Percentiles rank a stretch among this genome's conserved stretches.
Conservation (phyloP, 2,329 filamentous ascomycete species). For the Alternaria sp. region DNA sequence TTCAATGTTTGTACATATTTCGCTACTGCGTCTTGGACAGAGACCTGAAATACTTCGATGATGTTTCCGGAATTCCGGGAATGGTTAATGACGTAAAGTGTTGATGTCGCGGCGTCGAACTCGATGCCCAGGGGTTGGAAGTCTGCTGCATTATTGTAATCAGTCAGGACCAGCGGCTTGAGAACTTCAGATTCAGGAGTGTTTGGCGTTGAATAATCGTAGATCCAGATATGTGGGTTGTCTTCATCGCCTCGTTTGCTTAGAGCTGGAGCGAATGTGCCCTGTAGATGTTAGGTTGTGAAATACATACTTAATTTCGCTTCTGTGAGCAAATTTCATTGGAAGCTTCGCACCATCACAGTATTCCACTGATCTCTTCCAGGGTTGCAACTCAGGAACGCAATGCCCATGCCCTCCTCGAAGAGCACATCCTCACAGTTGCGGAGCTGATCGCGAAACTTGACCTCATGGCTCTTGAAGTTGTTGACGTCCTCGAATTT, state of each 20-base stretch:
- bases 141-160: conserved; percentile 37
- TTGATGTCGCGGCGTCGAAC: conserved; percentile 45
- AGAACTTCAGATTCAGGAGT: conserved; percentile 29
- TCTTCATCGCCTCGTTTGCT: conserved; percentile 21
- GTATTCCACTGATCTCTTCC: conserved; percentile 57
- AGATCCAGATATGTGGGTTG: conserved; percentile 49
- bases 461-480: conserved; percentile 42
- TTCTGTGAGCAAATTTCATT: background rate
- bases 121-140: conserved; percentile 56
- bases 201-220: conserved; percentile 45
- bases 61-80: conserved; percentile 38
- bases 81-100: conserved; percentile 54
- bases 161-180: conserved; percentile 33
- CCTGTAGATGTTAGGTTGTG: conserved; percentile 23
- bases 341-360: conserved; percentile 52
- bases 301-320: background rate
- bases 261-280: conserved; percentile 34
- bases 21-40: conserved; percentile 29
- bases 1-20: conserved; percentile 42
- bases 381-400: conserved; percentile 55
- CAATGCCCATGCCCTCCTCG: conserved; percentile 48
- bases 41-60: conserved; percentile 46
- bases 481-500: conserved; percentile 28
- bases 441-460: conserved; percentile 46
- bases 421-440: conserved; percentile 57